Conservation (phyloP, 768 basidiomycete genomes). For the Hypholoma sublateritium region DNA sequence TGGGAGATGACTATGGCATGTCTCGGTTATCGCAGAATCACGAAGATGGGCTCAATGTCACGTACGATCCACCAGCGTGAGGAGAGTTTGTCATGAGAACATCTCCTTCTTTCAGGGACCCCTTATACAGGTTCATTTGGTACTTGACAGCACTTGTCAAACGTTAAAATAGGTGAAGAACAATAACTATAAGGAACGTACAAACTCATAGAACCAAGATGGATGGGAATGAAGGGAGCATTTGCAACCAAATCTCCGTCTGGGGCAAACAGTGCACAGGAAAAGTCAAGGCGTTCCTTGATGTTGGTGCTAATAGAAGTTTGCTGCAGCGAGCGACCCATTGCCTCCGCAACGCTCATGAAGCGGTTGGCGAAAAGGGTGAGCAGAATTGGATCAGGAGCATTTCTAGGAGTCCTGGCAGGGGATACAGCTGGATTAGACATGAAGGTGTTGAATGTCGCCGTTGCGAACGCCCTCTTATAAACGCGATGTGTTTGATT, state of each 20-base stretch:
- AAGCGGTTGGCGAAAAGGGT: constrained; percentile 95
- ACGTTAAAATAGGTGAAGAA: constrained; percentile 1
- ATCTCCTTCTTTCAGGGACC: constrained; percentile 81
- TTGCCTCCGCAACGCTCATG: constrained; percentile 97
- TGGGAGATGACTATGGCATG: constrained; percentile 38
- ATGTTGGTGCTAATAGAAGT: constrained; percentile 94
- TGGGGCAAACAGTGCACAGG: constrained; percentile 93
- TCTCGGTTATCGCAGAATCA: background rate
- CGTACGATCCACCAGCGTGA: constrained; percentile 84
- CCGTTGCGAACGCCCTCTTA: background rate
- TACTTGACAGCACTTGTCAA: constrained; percentile 75
- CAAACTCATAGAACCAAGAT: constrained; percentile 91
- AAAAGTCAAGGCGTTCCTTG: constrained; percentile 94
- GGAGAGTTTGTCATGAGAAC: constrained; percentile 94
- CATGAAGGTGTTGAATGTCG: constrained; percentile 14
- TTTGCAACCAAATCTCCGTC: constrained; percentile 94
- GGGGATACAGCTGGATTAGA: constrained; percentile 4
- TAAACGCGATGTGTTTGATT: constrained; percentile 8
- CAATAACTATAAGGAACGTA: constrained; percentile 36
- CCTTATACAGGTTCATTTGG: constrained; percentile 78
- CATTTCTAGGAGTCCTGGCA: constrained; percentile 28
- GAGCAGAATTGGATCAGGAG: constrained; percentile 82
- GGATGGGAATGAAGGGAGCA: constrained; percentile 88
- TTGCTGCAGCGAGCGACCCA: constrained; percentile 89
- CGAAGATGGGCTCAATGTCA: constrained; percentile 17